Percentiles rank a stretch among this genome's conserved stretches.
phyloP scores from a whole-genome alignment of 352 stramenopile species.

The Phytophthora aleatoria region DNA sequence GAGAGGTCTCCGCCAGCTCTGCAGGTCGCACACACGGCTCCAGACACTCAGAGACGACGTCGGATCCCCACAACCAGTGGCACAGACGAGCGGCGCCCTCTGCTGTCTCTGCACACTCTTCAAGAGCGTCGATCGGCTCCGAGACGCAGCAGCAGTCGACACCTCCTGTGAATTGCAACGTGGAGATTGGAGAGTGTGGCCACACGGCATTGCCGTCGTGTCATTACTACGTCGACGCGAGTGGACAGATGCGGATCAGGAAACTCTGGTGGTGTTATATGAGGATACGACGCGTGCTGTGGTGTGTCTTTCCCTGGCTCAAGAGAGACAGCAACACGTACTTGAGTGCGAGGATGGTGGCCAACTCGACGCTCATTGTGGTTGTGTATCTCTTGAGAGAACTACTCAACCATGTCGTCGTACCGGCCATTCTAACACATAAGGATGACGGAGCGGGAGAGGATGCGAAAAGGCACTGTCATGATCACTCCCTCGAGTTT shows the following conservation, averaged over 20 bases:
- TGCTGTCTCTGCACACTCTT: slow-evolving; percentile 22
- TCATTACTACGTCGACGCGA: slow-evolving; percentile 70
- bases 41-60: slow-evolving; percentile 21
- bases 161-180: slow-evolving; percentile 4
- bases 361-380: slow-evolving; percentile 76
- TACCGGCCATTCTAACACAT: slow-evolving; percentile 44
- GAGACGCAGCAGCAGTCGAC: slow-evolving; percentile 9
- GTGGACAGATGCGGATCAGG: slow-evolving; percentile 52
- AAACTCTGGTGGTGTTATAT: slow-evolving; percentile 68
- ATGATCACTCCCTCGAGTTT: slow-evolving; percentile 62
- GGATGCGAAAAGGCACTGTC: slow-evolving; percentile 33
- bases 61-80: slow-evolving; percentile 4
- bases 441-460: slow-evolving; percentile 26
- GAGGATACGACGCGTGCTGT: slow-evolving; percentile 45
- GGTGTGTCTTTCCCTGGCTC: slow-evolving; percentile 58
- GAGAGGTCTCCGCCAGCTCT: slow-evolving; percentile 16
- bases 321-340: slow-evolving; percentile 84
- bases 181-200: slow-evolving; percentile 8
- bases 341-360: slow-evolving; percentile 71
- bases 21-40: slow-evolving; percentile 28
- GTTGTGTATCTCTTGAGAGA: slow-evolving; percentile 56
- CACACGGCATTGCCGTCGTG: slow-evolving; percentile 38
- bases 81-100: slow-evolving; percentile 18
- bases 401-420: slow-evolving; percentile 51
- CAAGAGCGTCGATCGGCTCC: slow-evolving; percentile 9